phyloP scores from a whole-genome alignment of 2,329 filamentous ascomycete genomes.

The Chaetomiaceae sp. region DNA sequence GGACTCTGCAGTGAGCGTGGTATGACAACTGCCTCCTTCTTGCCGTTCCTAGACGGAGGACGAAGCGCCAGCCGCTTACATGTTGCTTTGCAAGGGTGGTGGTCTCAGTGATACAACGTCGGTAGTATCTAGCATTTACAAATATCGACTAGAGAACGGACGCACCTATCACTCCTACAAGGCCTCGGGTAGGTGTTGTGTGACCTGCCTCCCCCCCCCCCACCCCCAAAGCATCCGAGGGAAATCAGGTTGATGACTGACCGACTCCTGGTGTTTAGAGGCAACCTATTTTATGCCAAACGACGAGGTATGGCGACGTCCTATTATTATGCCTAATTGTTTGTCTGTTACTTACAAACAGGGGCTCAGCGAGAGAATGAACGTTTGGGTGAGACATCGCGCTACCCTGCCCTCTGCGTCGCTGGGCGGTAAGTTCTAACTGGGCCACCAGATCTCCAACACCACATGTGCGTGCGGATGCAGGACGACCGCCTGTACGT shows the following conservation, averaged over 20 bases:
- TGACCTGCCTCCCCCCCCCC: no score
- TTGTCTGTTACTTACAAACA: background rate
- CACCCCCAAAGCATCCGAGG: background rate
- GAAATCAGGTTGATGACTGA: background rate
- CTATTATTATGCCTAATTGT: no score
- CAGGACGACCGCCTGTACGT: constrained; percentile 41
- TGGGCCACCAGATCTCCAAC: constrained; percentile 15
- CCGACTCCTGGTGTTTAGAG: background rate
- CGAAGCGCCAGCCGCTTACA: no score
- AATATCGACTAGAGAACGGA: background rate
- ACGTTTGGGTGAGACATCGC: background rate
- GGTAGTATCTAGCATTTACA: background rate
- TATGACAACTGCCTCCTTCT: background rate
- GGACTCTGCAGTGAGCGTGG: background rate
- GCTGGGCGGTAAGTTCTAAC: background rate
- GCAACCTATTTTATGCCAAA: background rate
- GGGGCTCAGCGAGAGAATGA: background rate
- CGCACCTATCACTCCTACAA: constrained; percentile 6
- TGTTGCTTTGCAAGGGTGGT: background rate
- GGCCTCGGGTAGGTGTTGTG: background rate
- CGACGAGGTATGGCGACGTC: background rate
- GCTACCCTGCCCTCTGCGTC: no score
- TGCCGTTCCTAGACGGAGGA: background rate
- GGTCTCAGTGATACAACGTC: background rate
- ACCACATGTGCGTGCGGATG: constrained; percentile 11